Percentiles rank a stretch among this genome's conserved stretches.
phyloP scores from a whole-genome alignment of 441 rosid genomes.

The Populus hybrid region DNA sequence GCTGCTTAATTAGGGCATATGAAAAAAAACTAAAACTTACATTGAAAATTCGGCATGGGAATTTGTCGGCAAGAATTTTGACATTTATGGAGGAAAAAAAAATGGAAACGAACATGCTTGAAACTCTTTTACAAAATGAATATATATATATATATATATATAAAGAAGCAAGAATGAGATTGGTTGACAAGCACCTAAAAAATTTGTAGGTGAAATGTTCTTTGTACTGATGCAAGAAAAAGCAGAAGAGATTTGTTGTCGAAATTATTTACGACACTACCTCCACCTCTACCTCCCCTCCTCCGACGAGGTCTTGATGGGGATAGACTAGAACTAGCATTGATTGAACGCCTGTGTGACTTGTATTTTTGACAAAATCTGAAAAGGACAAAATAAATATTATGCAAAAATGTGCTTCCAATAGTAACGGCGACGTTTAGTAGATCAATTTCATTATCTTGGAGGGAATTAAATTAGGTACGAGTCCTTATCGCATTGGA shows the following conservation, averaged over 20 bases:
- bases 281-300: no score
- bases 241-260: no score
- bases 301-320: background rate
- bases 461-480: constrained; percentile 3
- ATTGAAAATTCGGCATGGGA: background rate
- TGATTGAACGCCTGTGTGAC: background rate
- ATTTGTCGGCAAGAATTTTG: background rate
- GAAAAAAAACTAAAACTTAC: background rate
- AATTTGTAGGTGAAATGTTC: no score
- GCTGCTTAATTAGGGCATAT: background rate
- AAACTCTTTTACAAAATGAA: no score
- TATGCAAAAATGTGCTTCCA: background rate
- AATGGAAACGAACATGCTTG: no score
- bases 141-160: no score
- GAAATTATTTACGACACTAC: no score
- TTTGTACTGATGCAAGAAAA: no score
- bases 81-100: background rate
- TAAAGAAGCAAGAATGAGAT: no score
- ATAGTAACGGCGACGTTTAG: background rate
- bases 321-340: background rate
- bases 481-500: constrained; percentile 11
- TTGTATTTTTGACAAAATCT: background rate
- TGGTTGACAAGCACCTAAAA: no score
- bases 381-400: background rate
- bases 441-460: background rate